Base-by-base conservation (phyloP, 257 asterid genomes). In the Nicotiana undulata region DNA sequence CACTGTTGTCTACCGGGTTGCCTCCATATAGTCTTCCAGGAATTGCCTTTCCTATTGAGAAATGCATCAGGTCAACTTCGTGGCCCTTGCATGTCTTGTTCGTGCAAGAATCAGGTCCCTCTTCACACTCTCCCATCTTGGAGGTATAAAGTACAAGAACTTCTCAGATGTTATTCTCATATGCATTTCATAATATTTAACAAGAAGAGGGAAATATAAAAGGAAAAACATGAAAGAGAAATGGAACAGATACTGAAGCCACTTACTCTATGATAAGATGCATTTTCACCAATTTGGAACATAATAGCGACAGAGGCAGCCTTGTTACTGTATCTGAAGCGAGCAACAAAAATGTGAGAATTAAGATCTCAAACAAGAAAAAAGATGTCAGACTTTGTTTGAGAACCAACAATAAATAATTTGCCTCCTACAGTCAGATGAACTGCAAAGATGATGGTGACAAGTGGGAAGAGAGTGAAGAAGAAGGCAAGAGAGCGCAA, bases 21-120 rank as follows among this genome's bases (percentile, higher is more conserved):
- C 88, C 84, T 6, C 93, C 95, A 80, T 89, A 91, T 4, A 91
- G 92, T 77, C 95, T 82, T 83, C 95, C 95, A 18, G 95, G 95
- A 76, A 91, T 88, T 32, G 95, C 91, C 82, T 53, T 87, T 79
- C 93, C 93, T 20, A 87, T 80, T 12, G 93, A 89, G 88, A 91
- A 91, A 84, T 89, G 95, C 93, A 91, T 84, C 59, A 91, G 88
- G 84, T 91, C 95, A 82, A 89, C 93, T 85, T 91, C 93, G 80
- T 89, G 86, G 78, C 93, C 91, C 20, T 77, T 89, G 85, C 95
- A 89, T 67, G 87, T 89, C 89, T 87, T 88, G 87, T 83, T 89
- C 3, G 88, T 87, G 88, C 95, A 91, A 82, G 88, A 66, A 84
- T 67, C 85, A 5, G 86, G 88, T 81, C 56, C 86, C 84, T 91